These are phyloP conservation scores for Candida broadrunensis DNA, from an alignment of 805 yeast genomes.

Conservation along the genomic window DNA sequence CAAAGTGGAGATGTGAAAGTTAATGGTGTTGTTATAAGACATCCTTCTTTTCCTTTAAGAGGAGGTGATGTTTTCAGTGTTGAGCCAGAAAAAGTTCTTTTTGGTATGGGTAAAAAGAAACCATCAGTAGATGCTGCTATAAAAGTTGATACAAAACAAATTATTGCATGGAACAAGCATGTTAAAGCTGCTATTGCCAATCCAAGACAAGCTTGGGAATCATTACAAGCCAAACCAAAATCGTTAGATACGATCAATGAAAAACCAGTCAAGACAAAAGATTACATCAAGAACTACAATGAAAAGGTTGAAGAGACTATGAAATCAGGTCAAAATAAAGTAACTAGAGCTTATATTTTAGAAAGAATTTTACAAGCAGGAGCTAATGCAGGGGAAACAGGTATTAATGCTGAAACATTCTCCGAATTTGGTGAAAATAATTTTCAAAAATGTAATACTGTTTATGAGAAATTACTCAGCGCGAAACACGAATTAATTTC, in stretches of 20 bases:
- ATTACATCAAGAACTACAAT: conserved; percentile 28
- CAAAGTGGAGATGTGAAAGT: conserved; percentile 79
- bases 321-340: conserved; percentile 38
- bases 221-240: conserved; percentile 39
- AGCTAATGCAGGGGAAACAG: conserved; percentile 12
- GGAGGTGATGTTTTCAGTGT: conserved; percentile 89
- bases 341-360: conserved; percentile 48
- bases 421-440: conserved; percentile 27
- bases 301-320: conserved; percentile 38
- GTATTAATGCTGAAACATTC: conserved; percentile 29
- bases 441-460: conserved; percentile 34
- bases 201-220: conserved; percentile 58
- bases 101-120: conserved; percentile 80
- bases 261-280: conserved; percentile 8
- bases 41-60: conserved; percentile 73
- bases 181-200: conserved; percentile 55
- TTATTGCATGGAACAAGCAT: conserved; percentile 71
- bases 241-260: conserved; percentile 28
- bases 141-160: conserved; percentile 68
- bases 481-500: conserved; percentile 24
- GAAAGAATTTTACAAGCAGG: conserved; percentile 34
- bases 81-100: conserved; percentile 78
- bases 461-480: conserved; percentile 24
- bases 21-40: conserved; percentile 74
- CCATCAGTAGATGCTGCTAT: conserved; percentile 71